A percentile compares a stretch with the other conserved stretches of the same genome.
phyloP scores from a whole-genome alignment of 2,329 filamentous ascomycete genomes.

The Aureobasidium vineae region DNA sequence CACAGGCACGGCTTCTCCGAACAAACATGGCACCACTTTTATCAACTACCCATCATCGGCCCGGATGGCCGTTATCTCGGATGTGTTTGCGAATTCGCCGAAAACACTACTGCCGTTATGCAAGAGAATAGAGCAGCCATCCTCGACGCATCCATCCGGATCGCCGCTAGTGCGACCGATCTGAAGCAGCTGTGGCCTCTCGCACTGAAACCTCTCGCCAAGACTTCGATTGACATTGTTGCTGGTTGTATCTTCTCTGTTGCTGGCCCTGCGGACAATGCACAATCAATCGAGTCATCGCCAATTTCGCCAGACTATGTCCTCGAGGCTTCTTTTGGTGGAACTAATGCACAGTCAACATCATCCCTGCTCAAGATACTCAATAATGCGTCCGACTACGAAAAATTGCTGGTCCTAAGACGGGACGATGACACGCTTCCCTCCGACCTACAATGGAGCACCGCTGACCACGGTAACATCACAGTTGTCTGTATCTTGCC shows the following conservation, averaged over 20 bases:
- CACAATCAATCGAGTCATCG: background rate
- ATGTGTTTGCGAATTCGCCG: slow-evolving; percentile 26
- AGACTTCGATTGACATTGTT: background rate
- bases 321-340: background rate
- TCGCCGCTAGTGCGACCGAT: background rate
- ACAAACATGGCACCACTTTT: slow-evolving; percentile 36
- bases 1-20: slow-evolving; percentile 32
- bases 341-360: slow-evolving; percentile 12
- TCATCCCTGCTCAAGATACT: background rate
- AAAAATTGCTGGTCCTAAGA: slow-evolving; percentile 2
- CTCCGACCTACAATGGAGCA: background rate
- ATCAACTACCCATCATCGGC: slow-evolving; percentile 34
- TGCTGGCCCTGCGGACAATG: background rate
- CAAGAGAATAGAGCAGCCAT: slow-evolving; percentile 9
- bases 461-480: background rate
- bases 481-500: slow-evolving; percentile 19
- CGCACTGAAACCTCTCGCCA: background rate
- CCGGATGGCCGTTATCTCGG: slow-evolving; percentile 23
- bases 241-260: slow-evolving; percentile 10
- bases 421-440: slow-evolving; percentile 19
- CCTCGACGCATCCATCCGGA: background rate
- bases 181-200: slow-evolving; percentile 2
- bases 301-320: slow-evolving; percentile 19
- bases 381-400: slow-evolving; percentile 15
- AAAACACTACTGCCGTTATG: slow-evolving; percentile 12